Evolutionary conservation across 2,329 filamentous ascomycete species (phyloP), one percentile per base, ranked within the genome.

Genomic region (Trichothecium sympodiale): DNA sequence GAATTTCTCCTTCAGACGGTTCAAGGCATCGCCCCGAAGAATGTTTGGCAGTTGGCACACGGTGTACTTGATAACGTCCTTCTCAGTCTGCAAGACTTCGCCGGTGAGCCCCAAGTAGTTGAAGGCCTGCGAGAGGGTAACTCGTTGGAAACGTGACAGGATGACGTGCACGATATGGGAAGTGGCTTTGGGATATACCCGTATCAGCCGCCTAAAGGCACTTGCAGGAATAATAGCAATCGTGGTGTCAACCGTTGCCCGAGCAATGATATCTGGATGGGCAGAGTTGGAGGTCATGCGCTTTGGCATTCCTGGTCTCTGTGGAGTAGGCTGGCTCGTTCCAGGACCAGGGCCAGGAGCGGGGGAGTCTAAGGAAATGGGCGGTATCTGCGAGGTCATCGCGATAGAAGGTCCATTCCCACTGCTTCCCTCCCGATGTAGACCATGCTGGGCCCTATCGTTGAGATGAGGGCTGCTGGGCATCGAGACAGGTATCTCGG

Each of bases 101-200:
- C 80, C 84, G 0, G 86, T 94, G 29, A 98, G 60, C 2, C 93
- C 91, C 13, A 98, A 74, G 50, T 98, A 98, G 36, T 84, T 84
- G 64, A 95, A 91, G 0, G 87, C 91, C 9, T 93, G 96, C 0
- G 88, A 83, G 36, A 98, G 75, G 0, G 91, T 98, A 3, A 98
- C 93, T 46, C 93, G 71, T 54, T 98, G 89, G 35, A 98, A 80
- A 33, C 93, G 76, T 3, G 93, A 95, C 23, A 98, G 62, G 41
- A 98, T 98, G 31, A 98, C 89, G 53, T 98, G 91, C 5, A 98
- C 87, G 43, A 98, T 96, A 51, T 98, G 93, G 2, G 91, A 82
- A 3, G 91, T 95, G 8, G 93, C 88, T 61, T 93, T 94, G 8
- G 91, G 91, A 48, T 96, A 98, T 17, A 95, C 80, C 51, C 85